Conservation (phyloP, 1,284 basidiomycete species). For the Cryptococcus sp. region DNA sequence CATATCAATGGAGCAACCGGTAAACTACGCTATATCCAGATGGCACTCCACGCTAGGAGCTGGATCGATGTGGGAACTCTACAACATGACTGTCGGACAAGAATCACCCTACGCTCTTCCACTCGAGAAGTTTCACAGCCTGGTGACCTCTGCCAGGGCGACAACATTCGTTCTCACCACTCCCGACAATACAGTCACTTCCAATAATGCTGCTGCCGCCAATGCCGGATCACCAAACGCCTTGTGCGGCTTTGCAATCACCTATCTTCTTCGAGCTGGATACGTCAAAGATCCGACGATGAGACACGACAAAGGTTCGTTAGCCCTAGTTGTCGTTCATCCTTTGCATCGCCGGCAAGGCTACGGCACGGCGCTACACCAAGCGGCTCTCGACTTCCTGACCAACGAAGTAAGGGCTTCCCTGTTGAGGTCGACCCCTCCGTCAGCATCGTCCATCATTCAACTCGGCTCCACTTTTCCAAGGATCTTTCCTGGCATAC, state of each 20-base stretch:
- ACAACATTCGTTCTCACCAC: no score
- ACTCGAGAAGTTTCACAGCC: no score
- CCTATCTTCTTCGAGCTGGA: conserved; percentile 12
- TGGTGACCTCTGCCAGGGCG: no score
- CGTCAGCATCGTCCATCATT: conserved; percentile 4
- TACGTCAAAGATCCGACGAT: background rate
- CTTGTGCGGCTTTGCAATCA: conserved; percentile 15
- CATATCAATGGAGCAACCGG: no score
- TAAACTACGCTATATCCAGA: no score
- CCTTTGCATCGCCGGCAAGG: conserved; percentile 9
- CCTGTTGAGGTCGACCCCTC: conserved; percentile 5
- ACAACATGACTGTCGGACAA: no score
- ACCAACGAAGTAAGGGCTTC: conserved; percentile 2
- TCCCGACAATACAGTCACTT: no score
- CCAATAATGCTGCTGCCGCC: no score
- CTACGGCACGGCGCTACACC: conserved; percentile 15
- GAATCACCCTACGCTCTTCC: no score
- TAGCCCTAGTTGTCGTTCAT: conserved; percentile 15
- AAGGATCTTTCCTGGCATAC: conserved; percentile 25
- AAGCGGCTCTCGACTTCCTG: conserved; percentile 11
- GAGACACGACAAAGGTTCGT: conserved; percentile 16
- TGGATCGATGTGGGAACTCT: no score
- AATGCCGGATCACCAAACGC: no score
- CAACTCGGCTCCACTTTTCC: conserved; percentile 25
- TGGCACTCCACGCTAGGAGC: no score